phyloP scores from a whole-genome alignment of 2,329 filamentous ascomycete genomes.

The Tolypocladium tropicale region DNA sequence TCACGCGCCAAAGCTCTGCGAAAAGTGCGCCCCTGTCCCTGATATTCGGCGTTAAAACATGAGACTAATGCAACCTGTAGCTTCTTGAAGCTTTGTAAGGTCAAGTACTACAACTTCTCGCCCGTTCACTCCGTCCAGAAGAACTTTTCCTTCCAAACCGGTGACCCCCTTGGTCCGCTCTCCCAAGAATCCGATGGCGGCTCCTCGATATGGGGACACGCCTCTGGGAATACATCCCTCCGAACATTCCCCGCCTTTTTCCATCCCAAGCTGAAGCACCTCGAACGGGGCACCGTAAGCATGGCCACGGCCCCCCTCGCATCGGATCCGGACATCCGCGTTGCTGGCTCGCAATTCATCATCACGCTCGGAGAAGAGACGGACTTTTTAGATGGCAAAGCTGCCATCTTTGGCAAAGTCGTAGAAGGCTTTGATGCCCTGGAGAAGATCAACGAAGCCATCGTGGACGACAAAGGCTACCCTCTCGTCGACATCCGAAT shows the following conservation, averaged over 20 bases:
- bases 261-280: constrained; percentile 78
- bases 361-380: constrained; percentile 83
- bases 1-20: constrained; percentile 81
- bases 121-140: constrained; percentile 88
- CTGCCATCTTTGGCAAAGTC: constrained; percentile 89
- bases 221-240: constrained; percentile 56
- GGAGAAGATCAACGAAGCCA: constrained; percentile 86
- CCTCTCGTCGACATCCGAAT: constrained; percentile 93
- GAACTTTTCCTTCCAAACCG: constrained; percentile 92
- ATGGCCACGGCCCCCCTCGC: constrained; percentile 84
- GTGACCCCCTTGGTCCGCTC: constrained; percentile 82
- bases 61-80: constrained; percentile 39
- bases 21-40: constrained; percentile 66
- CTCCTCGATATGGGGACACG: constrained; percentile 80
- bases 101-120: constrained; percentile 98
- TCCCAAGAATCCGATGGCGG: constrained; percentile 83
- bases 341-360: constrained; percentile 88
- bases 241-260: constrained; percentile 78
- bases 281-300: constrained; percentile 84
- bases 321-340: constrained; percentile 66
- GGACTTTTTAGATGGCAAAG: constrained; percentile 84
- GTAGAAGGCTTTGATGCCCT: constrained; percentile 92
- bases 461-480: constrained; percentile 75
- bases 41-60: constrained; percentile 31
- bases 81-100: constrained; percentile 96